Evolutionary conservation across 306 rosid species (phyloP).

Genomic region (Vigna hirtella): DNA sequence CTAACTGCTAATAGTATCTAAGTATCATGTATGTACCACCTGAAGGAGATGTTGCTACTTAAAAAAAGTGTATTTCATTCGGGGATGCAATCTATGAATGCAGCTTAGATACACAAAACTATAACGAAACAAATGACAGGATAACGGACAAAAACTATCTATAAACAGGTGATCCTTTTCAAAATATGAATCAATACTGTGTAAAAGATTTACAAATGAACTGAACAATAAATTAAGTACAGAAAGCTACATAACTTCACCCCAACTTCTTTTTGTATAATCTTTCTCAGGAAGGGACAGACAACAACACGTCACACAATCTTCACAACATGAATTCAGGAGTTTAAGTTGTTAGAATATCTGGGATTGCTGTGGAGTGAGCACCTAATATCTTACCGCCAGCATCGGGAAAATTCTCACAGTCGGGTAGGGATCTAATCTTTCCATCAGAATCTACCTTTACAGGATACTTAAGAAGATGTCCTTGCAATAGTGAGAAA

Average conservation of each 20-base stretch:
- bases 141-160: constrained; percentile 17
- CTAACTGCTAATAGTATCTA: no score
- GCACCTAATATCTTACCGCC: constrained; percentile 81
- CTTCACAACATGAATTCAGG: constrained; percentile 20
- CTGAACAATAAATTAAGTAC: constrained; percentile 39
- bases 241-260: constrained; percentile 37
- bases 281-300: constrained; percentile 1
- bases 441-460: constrained; percentile 64
- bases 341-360: constrained; percentile 73
- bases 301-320: constrained; percentile 20
- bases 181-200: constrained; percentile 27
- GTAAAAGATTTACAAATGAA: constrained; percentile 38
- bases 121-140: constrained; percentile 27
- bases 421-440: constrained; percentile 55
- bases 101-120: background rate
- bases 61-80: background rate
- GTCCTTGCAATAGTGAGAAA: constrained; percentile 68
- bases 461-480: constrained; percentile 83
- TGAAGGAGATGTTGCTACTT: background rate
- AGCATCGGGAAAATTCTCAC: constrained; percentile 81
- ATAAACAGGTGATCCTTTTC: constrained; percentile 4
- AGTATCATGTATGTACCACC: background rate
- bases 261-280: background rate
- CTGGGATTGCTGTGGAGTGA: constrained; percentile 67
- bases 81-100: background rate